Evolutionary conservation across 2,329 filamentous ascomycete species (phyloP).

Genomic region (Truncatella angustata): DNA sequence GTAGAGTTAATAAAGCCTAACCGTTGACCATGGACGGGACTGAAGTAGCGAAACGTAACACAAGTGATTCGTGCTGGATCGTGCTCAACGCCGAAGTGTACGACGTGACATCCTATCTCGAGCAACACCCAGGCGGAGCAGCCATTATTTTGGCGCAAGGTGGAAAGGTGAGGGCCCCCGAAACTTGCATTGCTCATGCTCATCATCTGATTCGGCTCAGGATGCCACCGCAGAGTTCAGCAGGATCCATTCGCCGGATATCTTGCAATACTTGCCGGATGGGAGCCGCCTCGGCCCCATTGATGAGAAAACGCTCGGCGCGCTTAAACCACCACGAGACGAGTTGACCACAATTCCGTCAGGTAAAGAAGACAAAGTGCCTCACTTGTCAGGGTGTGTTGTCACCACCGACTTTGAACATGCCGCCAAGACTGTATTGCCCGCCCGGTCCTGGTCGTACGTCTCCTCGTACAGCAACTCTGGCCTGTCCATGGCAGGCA

Average conservation of each 20-base stretch:
- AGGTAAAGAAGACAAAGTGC: slow-evolving; percentile 5
- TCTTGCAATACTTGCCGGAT: slow-evolving; percentile 28
- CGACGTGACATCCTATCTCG: slow-evolving; percentile 36
- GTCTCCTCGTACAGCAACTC: slow-evolving; percentile 26
- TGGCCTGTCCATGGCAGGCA: slow-evolving; percentile 26
- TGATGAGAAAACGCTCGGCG: slow-evolving; percentile 19
- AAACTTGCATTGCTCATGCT: no score
- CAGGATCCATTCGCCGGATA: slow-evolving; percentile 27
- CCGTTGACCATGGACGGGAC: slow-evolving; percentile 19
- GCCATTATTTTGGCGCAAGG: slow-evolving; percentile 27
- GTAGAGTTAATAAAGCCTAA: no score
- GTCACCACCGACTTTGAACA: slow-evolving; percentile 47
- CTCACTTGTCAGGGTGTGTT: slow-evolving; percentile 28
- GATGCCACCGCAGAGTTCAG: slow-evolving; percentile 31
- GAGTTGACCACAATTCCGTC: background rate
- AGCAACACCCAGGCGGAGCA: slow-evolving; percentile 29
- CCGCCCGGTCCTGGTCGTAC: slow-evolving; percentile 50
- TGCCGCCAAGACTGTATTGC: slow-evolving; percentile 53
- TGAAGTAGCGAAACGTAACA: slow-evolving; percentile 33
- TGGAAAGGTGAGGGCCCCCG: slow-evolving; percentile 19
- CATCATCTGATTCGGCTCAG: no score
- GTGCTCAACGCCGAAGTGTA: slow-evolving; percentile 31
- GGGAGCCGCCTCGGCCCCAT: slow-evolving; percentile 27
- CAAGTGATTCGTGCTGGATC: slow-evolving; percentile 34
- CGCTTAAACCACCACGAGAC: slow-evolving; percentile 18